These are phyloP conservation scores for Urtica urens DNA, from an alignment of 306 rosid genomes.

Conservation along the genomic window DNA sequence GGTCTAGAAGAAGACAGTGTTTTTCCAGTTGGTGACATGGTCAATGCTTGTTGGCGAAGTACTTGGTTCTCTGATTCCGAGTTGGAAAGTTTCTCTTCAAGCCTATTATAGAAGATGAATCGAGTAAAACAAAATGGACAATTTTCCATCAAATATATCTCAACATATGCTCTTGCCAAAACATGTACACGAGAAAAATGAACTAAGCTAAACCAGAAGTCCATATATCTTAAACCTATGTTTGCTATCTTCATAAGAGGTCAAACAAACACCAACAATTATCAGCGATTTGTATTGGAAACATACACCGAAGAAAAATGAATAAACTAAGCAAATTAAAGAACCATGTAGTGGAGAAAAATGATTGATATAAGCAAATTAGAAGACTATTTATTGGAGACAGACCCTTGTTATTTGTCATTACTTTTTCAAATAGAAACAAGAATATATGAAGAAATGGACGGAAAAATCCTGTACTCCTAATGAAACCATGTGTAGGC, in stretches of 20 bases:
- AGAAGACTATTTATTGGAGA: too few relatives aligned
- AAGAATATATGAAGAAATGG: too few relatives aligned
- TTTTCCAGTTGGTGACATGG: slow-evolving; percentile 84
- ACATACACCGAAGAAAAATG: too few relatives aligned
- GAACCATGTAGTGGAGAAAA: too few relatives aligned
- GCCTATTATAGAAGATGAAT: slow-evolving; percentile 38
- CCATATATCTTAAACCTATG: not conserved
- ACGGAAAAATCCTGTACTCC: too few relatives aligned
- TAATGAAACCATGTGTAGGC: too few relatives aligned
- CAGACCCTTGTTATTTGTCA: too few relatives aligned
- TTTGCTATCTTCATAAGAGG: not conserved
- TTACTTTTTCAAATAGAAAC: too few relatives aligned
- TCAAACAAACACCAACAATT: not conserved
- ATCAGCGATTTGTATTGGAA: not conserved
- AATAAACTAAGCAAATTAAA: too few relatives aligned
- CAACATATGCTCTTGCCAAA: too few relatives aligned
- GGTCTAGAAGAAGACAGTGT: slow-evolving; percentile 63
- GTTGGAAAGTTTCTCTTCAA: slow-evolving; percentile 92
- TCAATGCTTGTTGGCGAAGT: slow-evolving; percentile 98
- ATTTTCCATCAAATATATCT: not conserved
- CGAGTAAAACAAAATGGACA: slow-evolving; percentile 8
- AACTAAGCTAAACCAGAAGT: not conserved
- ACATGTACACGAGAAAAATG: not conserved
- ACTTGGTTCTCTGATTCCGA: slow-evolving; percentile 97
- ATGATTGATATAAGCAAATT: too few relatives aligned